Base-by-base conservation (phyloP, 768 basidiomycete genomes). In the Russula foetens region DNA sequence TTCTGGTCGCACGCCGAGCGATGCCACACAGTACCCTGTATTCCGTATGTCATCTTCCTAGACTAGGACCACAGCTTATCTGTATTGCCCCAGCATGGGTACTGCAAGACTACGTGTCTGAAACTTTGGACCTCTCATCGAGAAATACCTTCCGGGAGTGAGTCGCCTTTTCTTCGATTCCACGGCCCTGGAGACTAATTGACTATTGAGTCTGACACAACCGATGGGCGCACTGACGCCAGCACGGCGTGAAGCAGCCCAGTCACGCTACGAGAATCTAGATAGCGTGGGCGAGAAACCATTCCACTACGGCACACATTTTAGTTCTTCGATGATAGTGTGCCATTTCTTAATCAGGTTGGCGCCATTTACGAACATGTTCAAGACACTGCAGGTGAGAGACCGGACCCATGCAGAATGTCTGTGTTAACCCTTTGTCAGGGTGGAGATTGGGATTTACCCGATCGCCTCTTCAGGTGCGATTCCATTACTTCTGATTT, bases 241-340 rank as follows among this genome's bases (percentile, higher is more conserved):
- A 4, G 83, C 80, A 28, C 82, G 94, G 6, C 75, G 82, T 38
- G 86, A 88, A 60, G 87, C 89, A 7, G 94, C 95, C 0, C 76
- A 78, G 50, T 82, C 81, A 38, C 81, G 92, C 44, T 95, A 94
- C 66, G 71, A 73, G 33, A 90, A 86, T 63, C 77, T 95, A 12
- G 72, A 84, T 67, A 84, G 90, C 62, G 88, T 96, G 2, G 88
- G 73, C 8, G 94, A 98, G 73, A 81, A 83, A 38, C 94, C 94
- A 0, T 96, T 96, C 72, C 90, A 92, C 68, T 93, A 92, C 63
- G 90, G 95, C 45, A 97, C 95, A 0, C 95, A 98, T 70, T 98
- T 94, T 69, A 92, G 90, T 69, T 95, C 92, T 11, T 95, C 92
- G 3, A 97, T 97, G 94, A 96, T 93, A 60, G 90, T 94, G 47